Conservation (phyloP, 371 early-diverging fungal species). For the Phascolomyces articulosus region DNA sequence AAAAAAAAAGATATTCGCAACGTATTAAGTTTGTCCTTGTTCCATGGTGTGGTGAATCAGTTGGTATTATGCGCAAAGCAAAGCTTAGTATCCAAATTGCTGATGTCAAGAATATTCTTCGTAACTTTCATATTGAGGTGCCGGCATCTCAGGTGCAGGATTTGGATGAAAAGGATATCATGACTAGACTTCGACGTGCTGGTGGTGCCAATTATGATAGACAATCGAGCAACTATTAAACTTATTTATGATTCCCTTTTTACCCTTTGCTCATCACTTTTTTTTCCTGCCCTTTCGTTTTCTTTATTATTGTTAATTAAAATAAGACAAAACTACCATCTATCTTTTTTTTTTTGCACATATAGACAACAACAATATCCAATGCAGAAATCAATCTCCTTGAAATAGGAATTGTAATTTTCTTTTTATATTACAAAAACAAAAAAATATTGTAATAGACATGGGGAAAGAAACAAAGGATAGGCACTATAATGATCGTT, state of each 20-base stretch:
- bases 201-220: slow-evolving; percentile 76
- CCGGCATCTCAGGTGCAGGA: slow-evolving; percentile 60
- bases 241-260: background rate
- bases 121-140: slow-evolving; percentile 76
- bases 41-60: slow-evolving; percentile 80
- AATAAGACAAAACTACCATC: too few relatives aligned
- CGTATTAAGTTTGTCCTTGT: slow-evolving; percentile 75
- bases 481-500: slow-evolving; percentile 12
- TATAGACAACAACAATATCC: too few relatives aligned
- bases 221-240: slow-evolving; percentile 54
- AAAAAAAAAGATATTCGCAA: slow-evolving; percentile 47
- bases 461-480: background rate
- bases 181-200: slow-evolving; percentile 63
- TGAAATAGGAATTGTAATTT: too few relatives aligned
- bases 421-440: background rate
- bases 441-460: background rate
- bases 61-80: slow-evolving; percentile 87
- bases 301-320: too few relatives aligned
- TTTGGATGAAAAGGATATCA: slow-evolving; percentile 54
- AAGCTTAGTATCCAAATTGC: slow-evolving; percentile 81
- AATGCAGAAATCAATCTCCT: too few relatives aligned
- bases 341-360: too few relatives aligned
- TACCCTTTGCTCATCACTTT: too few relatives aligned
- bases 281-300: background rate
- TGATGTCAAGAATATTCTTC: slow-evolving; percentile 76